These are phyloP conservation scores for Hysterium pulicare DNA, from an alignment of 2,329 filamentous ascomycete species.

Conservation along the genomic window DNA sequence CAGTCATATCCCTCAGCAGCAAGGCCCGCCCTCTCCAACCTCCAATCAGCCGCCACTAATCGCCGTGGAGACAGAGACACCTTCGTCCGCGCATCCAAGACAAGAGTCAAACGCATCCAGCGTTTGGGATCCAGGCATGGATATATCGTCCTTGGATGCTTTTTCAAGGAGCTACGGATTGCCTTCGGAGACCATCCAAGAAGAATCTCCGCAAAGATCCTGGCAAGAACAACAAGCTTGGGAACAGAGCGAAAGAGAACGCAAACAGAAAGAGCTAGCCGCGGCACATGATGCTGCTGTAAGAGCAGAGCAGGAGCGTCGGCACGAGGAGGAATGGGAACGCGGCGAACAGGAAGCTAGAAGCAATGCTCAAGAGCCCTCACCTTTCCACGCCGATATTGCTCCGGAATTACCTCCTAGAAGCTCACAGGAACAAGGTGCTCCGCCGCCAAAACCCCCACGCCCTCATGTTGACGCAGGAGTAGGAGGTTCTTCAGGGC, in stretches of 20 bases:
- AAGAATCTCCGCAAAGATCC: constrained; percentile 13
- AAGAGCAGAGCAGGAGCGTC: constrained; percentile 21
- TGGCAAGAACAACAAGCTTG: constrained; percentile 33
- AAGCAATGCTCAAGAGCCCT: constrained; percentile 11
- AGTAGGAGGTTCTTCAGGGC: constrained; percentile 10
- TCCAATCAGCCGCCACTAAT: constrained; percentile 28
- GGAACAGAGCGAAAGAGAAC: constrained; percentile 22
- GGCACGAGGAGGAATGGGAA: constrained; percentile 24
- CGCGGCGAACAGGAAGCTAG: constrained; percentile 17
- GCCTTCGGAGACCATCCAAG: constrained; percentile 13
- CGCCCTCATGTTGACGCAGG: constrained; percentile 26
- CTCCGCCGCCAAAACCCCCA: constrained; percentile 32
- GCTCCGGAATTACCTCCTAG: constrained; percentile 33
- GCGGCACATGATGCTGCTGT: constrained; percentile 16
- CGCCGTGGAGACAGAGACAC: constrained; percentile 21
- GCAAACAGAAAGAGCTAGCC: constrained; percentile 19
- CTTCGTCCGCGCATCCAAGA: constrained; percentile 19
- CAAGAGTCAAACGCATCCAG: constrained; percentile 23
- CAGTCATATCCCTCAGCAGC: constrained; percentile 12
- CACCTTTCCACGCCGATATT: constrained; percentile 18
- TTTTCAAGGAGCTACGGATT: constrained; percentile 24
- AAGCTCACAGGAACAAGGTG: constrained; percentile 29
- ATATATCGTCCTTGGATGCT: constrained; percentile 25
- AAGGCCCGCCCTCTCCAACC: constrained; percentile 10
- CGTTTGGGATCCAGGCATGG: constrained; percentile 26